Conservation (phyloP, 345 rosid genomes). For the Populus alba region DNA sequence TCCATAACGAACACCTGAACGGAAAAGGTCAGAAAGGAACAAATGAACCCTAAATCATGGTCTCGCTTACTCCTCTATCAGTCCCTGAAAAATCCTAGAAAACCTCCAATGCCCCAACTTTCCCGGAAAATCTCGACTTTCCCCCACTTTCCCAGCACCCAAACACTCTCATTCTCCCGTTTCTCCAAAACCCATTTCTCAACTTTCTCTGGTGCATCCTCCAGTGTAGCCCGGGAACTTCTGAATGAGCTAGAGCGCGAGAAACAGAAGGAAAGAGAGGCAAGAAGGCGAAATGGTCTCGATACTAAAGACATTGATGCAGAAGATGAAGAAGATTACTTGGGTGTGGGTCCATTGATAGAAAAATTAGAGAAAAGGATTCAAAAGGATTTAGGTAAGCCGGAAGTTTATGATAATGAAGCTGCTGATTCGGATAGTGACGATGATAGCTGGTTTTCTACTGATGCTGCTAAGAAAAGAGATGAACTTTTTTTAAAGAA, state of each 20-base stretch:
- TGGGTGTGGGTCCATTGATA: constrained; percentile 71
- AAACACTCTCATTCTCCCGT: constrained; percentile 24
- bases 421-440: constrained; percentile 76
- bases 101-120: constrained; percentile 1
- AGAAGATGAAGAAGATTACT: constrained; percentile 80
- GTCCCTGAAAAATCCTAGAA: constrained; percentile 9
- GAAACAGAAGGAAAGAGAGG: constrained; percentile 68
- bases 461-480: constrained; percentile 40
- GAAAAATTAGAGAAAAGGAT: constrained; percentile 68
- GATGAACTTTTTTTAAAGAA: constrained; percentile 49
- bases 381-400: constrained; percentile 38
- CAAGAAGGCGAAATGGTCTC: constrained; percentile 59
- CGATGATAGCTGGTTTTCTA: constrained; percentile 41
- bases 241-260: constrained; percentile 63
- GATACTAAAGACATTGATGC: constrained; percentile 71
- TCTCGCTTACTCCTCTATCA: constrained; percentile 19
- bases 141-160: constrained; percentile 17
- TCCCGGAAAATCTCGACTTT: constrained; percentile 15
- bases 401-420: constrained; percentile 43
- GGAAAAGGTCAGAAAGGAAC: not conserved
- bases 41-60: constrained; percentile 12
- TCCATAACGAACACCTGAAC: not conserved
- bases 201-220: constrained; percentile 21
- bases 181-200: constrained; percentile 43
- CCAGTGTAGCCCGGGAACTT: constrained; percentile 43